A percentile compares a stretch with the other conserved stretches of the same genome.
These are phyloP conservation scores for Phytophthora melonis DNA, from an alignment of 352 stramenopile genomes.

Conservation along the genomic window DNA sequence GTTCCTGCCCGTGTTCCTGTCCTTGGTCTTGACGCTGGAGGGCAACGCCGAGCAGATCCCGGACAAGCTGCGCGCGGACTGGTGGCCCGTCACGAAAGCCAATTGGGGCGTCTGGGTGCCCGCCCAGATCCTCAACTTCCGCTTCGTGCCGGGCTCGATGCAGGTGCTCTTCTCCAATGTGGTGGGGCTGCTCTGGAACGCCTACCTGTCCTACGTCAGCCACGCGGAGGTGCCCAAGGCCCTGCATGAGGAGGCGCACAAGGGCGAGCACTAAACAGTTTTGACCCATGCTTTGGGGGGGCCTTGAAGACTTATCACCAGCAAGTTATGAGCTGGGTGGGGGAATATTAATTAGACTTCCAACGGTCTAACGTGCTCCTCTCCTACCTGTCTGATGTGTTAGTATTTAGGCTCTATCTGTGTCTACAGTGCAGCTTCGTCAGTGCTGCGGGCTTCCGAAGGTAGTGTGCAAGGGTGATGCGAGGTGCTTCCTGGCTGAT, in stretches of 20 bases:
- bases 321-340: not conserved
- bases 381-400: constrained; percentile 12
- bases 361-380: constrained; percentile 14
- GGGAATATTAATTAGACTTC: constrained; percentile 28
- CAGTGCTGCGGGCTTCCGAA: constrained; percentile 40
- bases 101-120: constrained; percentile 89
- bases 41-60: constrained; percentile 57
- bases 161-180: constrained; percentile 90
- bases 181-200: constrained; percentile 85
- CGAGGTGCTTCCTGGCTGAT: constrained; percentile 65
- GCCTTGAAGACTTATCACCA: not conserved
- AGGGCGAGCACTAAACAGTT: constrained; percentile 10
- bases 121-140: constrained; percentile 85
- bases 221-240: constrained; percentile 44
- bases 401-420: constrained; percentile 1
- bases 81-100: constrained; percentile 78
- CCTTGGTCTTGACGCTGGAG: constrained; percentile 71
- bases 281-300: not conserved
- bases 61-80: constrained; percentile 76
- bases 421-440: not conserved
- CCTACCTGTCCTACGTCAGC: constrained; percentile 84
- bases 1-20: constrained; percentile 83
- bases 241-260: constrained; percentile 9
- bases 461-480: constrained; percentile 33
- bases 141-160: constrained; percentile 75